These are phyloP conservation scores for Diophrys sp. DNA, from an alignment of 73 alveolate genomes.

Conservation along the genomic window DNA sequence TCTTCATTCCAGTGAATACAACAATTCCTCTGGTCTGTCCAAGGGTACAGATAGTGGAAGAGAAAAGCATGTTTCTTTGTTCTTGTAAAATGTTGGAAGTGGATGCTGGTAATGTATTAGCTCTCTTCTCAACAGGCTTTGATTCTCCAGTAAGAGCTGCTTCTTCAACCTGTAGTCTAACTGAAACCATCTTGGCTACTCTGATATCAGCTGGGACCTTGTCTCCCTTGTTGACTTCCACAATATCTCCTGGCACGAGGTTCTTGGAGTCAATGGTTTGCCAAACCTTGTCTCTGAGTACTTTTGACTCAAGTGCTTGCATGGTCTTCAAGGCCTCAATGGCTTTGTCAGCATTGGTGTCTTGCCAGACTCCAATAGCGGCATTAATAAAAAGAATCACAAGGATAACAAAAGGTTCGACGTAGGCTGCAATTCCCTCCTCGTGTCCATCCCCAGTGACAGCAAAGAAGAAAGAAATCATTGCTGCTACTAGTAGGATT, in stretches of 20 bases:
- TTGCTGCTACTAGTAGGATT: conserved; percentile 89
- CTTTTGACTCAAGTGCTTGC: conserved; percentile 76
- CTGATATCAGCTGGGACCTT: conserved; percentile 95
- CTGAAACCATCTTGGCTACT: conserved; percentile 72
- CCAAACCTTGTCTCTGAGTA: conserved; percentile 79
- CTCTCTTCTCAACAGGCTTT: conserved; percentile 60
- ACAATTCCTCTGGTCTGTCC: conserved; percentile 91
- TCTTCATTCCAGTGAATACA: conserved; percentile 88
- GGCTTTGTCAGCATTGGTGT: conserved; percentile 95
- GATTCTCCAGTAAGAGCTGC: conserved; percentile 97
- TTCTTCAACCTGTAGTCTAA: conserved; percentile 89
- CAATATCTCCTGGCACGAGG: conserved; percentile 95
- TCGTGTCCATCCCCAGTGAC: conserved; percentile 62
- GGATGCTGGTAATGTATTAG: conserved; percentile 1
- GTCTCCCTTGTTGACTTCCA: conserved; percentile 87
- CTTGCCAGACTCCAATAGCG: conserved; percentile 91
- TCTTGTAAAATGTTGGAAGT: conserved; percentile 42
- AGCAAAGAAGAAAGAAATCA: conserved; percentile 87
- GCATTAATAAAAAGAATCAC: conserved; percentile 89
- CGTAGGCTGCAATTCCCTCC: conserved; percentile 85
- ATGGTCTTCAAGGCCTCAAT: conserved; percentile 89
- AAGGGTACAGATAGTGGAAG: conserved; percentile 80
- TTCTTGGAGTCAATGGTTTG: conserved; percentile 70
- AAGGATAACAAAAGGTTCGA: conserved; percentile 94
- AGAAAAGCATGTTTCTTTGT: conserved; percentile 75